Base-by-base conservation (phyloP, 2,329 filamentous ascomycete species). In the Sphaerulina musiva region DNA sequence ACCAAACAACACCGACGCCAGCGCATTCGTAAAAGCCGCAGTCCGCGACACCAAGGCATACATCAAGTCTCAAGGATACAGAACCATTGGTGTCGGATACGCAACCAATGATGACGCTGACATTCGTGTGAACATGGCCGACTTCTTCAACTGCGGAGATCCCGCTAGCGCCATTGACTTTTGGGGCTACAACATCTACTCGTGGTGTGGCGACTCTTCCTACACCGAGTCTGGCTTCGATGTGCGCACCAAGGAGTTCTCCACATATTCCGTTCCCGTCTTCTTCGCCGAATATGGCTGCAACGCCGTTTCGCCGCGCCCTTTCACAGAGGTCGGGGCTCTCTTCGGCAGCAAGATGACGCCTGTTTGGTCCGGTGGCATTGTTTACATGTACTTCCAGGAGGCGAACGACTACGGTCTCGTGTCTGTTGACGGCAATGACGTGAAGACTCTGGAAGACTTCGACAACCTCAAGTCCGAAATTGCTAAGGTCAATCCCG, bases 181-280 rank as follows among this genome's bases (percentile, higher is more conserved):
- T 79, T 98, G 91, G 88, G 93, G 93, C 56, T 97, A 97, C 85
- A 98, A 98, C 80, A 95, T 97, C 76, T 98, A 98, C 81, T 95
- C 91, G 50, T 98, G 93, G 93, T 98, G 93, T 72, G 93, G 92
- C 64, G 73, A 91, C 64, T 95, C 88, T 68, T 82, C 78, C 66
- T 93, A 86, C 76, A 68, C 78, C 36, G 69, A 78, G 56, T 96
- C 93, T 3, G 89, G 89, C 51, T 98, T 91, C 75, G 78, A 85
- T 61, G 79, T 83, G 53, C 87, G 92, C 71, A 90, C 90, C 64
- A 73, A 88, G 62, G 92, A 96, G 75, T 98, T 96, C 77, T 72
- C 78, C 56, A 82, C 85, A 70, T 98, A 93, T 80, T 89, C 88
- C 8, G 89, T 97, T 2, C 93, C 93, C 45, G 87, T 90, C 67